These are phyloP conservation scores for Yarrowia sp. DNA, from an alignment of 805 yeast species.

Conservation along the genomic window DNA sequence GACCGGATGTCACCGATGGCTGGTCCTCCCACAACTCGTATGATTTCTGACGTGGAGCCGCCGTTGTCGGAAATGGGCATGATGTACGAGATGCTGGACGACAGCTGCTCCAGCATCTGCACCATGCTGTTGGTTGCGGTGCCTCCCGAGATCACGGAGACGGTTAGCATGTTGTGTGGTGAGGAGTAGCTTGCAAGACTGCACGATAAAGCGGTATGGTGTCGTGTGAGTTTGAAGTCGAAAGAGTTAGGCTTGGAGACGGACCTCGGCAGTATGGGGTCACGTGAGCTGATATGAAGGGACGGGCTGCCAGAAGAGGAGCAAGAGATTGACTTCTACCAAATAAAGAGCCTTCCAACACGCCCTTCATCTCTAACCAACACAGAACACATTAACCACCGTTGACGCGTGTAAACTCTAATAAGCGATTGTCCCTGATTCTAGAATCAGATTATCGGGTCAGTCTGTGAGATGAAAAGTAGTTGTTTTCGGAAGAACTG, in stretches of 20 bases:
- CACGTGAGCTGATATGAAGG: too few species aligned
- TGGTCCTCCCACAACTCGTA: slow-evolving; percentile 87
- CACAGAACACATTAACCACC: not conserved
- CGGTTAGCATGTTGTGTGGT: slow-evolving; percentile 30
- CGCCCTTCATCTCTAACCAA: too few species aligned
- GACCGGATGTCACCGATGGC: slow-evolving; percentile 93
- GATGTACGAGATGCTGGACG: slow-evolving; percentile 54
- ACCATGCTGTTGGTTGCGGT: slow-evolving; percentile 78
- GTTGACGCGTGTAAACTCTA: not conserved
- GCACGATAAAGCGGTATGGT: too few species aligned
- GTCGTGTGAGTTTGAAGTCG: slow-evolving; percentile 14
- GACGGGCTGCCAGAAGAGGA: too few species aligned
- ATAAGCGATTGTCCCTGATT: not conserved
- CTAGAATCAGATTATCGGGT: too few species aligned
- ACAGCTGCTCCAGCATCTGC: slow-evolving; percentile 49
- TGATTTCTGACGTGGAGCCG: slow-evolving; percentile 87
- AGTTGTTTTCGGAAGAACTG: too few species aligned
- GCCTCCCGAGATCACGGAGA: slow-evolving; percentile 40
- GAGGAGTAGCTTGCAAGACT: too few species aligned
- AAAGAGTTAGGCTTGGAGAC: not conserved
- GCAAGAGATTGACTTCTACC: too few species aligned
- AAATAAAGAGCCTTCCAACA: too few species aligned
- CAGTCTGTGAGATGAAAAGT: too few species aligned
- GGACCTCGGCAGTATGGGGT: too few species aligned
- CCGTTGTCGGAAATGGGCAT: slow-evolving; percentile 91